Evolutionary conservation across 139 green algal genomes (phyloP), one percentile per base, ranked within the genome.

Genomic region (Coelastrella sp.): DNA sequence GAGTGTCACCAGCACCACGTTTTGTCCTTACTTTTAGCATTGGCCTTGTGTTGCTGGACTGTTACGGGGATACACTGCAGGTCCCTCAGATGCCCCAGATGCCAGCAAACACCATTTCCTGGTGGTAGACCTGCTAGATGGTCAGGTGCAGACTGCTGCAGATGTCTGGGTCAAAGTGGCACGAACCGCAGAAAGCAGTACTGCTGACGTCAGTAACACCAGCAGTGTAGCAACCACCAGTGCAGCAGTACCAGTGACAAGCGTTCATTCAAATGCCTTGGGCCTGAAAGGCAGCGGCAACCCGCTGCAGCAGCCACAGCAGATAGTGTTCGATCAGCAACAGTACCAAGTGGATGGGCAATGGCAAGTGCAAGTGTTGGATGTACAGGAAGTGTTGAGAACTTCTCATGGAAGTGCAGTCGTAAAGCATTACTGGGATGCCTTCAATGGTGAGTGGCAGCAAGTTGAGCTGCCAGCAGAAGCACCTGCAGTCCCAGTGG

Each of bases 61-160:
- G 32, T 47, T 47, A 47, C 32, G 32, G 32, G 32, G 32, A 47
- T 47, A 47, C 32, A 47, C 32, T 47, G 32, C 32, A 47, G 32
- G 32, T 47, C 32, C 32, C 32, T 47, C 32, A 47, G 64, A 14
- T 54, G 76, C 68, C 1, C n/a, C 66, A 3, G 20, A 4, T 1
- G 75, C 87, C 6, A 93, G 85, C 5, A 32, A 65, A 75, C 92
- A 92, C 73, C 92, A 95, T n/a, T 95, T 93, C 65, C 54, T 95
- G 89, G 61, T 95, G 68, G 65, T 92, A n/a, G 90, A 95, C 20
- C 4, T 95, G 84, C 76, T 74, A 56, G 76, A 47, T 8, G 90
- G 90, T 7, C 73, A 89, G 14, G 87, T 92, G 71, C 77, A 89
- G 11, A 60, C 56, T 20, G 92, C 90, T 71, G 60, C 73, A n/a